A percentile compares a stretch with the other conserved stretches of the same genome.
Evolutionary conservation across 192 early-diverging fungal species (phyloP).

Genomic region (Linnemannia elongata): DNA sequence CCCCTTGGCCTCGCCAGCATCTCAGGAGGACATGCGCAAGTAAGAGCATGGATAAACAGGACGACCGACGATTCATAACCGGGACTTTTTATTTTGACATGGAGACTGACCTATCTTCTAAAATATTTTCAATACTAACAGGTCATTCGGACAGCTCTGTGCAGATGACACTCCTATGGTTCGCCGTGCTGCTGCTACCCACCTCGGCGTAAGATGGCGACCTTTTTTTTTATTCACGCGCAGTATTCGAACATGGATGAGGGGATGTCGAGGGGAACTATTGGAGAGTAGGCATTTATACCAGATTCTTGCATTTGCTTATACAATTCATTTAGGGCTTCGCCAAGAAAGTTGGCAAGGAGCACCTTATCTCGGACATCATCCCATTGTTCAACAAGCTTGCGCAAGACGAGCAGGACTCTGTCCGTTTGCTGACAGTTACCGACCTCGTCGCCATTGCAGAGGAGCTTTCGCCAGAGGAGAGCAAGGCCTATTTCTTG

Average conservation of each 20-base stretch:
- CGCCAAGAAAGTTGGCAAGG: conserved; percentile 76
- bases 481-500: conserved; percentile 82
- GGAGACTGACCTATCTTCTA: neutral
- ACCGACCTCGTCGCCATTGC: conserved; percentile 93
- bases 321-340: conserved; percentile 66
- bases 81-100: neutral
- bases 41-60: conserved; percentile 28
- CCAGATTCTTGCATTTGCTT: neutral
- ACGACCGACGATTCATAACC: neutral
- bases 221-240: neutral
- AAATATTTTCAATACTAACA: conserved; percentile 37
- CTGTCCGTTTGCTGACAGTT: conserved; percentile 95
- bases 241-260: neutral
- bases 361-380: conserved; percentile 86
- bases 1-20: conserved; percentile 72
- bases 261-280: neutral
- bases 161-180: conserved; percentile 99
- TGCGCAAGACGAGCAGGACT: conserved; percentile 93
- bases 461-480: conserved; percentile 81
- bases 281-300: neutral
- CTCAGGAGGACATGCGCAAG: conserved; percentile 90
- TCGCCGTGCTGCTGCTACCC: conserved; percentile 91
- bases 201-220: conserved; percentile 72
- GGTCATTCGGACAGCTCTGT: conserved; percentile 84
- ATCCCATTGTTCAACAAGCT: conserved; percentile 91